A percentile compares a stretch with the other conserved stretches of the same genome.
These are phyloP conservation scores for Ambrosiella cleistominuta DNA, from an alignment of 2,329 filamentous ascomycete species.

Conservation along the genomic window DNA sequence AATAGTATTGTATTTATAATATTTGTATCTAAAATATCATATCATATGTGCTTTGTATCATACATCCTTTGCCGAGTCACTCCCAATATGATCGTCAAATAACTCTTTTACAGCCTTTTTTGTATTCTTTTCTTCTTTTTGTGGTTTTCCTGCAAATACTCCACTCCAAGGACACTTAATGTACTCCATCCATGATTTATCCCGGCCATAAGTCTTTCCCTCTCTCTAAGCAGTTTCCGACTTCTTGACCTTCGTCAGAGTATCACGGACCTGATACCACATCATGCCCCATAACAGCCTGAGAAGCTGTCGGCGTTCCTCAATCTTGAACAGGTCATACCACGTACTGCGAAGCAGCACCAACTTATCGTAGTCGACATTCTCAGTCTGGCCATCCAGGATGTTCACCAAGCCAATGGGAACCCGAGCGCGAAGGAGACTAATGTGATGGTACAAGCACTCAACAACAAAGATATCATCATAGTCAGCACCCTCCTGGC, in stretches of 20 bases:
- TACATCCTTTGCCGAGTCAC: not conserved
- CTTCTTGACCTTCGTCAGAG: constrained; percentile 2
- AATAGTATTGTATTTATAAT: not conserved
- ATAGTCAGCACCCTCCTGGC: constrained; percentile 26
- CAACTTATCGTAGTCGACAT: constrained; percentile 33
- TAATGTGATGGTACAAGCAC: constrained; percentile 44
- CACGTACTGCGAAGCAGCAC: constrained; percentile 40
- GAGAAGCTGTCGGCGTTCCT: constrained; percentile 40
- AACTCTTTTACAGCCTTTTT: not conserved
- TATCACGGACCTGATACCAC: constrained; percentile 39
- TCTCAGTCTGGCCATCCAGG: constrained; percentile 28
- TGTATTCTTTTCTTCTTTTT: not conserved
- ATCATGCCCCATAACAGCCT: constrained; percentile 40
- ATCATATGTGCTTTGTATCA: not conserved
- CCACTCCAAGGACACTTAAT: not conserved
- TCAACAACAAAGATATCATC: constrained; percentile 47
- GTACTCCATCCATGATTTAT: not conserved
- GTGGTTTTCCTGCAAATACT: not conserved
- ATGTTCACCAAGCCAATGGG: constrained; percentile 34
- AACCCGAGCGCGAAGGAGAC: constrained; percentile 40
- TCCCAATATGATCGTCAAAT: not conserved
- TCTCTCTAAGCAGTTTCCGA: constrained; percentile 6
- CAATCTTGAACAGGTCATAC: constrained; percentile 40
- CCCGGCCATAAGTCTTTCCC: not conserved
- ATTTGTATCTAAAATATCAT: not conserved